phyloP scores from a whole-genome alignment of 495 filamentous ascomycete genomes.

The Lophiostoma macrostomum region DNA sequence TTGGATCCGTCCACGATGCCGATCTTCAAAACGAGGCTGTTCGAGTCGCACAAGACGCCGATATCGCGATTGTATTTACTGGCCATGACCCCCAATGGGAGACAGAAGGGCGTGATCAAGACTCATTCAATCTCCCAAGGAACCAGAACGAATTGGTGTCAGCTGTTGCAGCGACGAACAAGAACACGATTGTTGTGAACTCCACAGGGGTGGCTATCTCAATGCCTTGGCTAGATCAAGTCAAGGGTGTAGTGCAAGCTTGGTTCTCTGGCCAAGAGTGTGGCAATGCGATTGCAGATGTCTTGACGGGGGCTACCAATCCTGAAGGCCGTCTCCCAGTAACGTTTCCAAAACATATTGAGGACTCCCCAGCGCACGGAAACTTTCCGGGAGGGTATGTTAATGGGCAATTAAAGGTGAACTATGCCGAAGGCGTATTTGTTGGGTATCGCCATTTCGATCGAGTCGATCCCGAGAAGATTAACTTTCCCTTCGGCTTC shows the following conservation, averaged over 20 bases:
- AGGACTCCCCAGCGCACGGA: constrained; percentile 27
- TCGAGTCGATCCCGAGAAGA: constrained; percentile 1
- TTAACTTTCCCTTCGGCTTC: constrained; percentile 26
- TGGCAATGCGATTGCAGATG: constrained; percentile 56
- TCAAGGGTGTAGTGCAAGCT: constrained; percentile 19
- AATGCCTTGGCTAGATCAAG: constrained; percentile 20
- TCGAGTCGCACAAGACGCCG: constrained; percentile 6
- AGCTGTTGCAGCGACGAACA: constrained; percentile 20
- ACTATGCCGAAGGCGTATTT: constrained; percentile 26
- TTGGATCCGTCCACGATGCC: constrained; percentile 14
- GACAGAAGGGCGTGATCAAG: constrained; percentile 28
- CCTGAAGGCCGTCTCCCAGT: constrained; percentile 56
- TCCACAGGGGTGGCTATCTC: constrained; percentile 21
- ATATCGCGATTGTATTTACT: constrained; percentile 26
- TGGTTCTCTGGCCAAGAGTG: constrained; percentile 31
- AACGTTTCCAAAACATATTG: constrained; percentile 48
- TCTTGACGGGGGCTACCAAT: constrained; percentile 55
- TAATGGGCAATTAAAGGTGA: constrained; percentile 19
- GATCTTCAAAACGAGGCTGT: constrained; percentile 17
- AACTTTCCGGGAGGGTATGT: constrained; percentile 23
- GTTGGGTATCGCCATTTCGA: constrained; percentile 32
- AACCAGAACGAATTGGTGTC: constrained; percentile 28
- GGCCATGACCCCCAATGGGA: constrained; percentile 28
- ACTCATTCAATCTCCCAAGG: constrained; percentile 15
- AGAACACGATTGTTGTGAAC: constrained; percentile 28